These are phyloP conservation scores for Paratinospora sagittata DNA, from an alignment of 164 flowering plant species.

Conservation along the genomic window DNA sequence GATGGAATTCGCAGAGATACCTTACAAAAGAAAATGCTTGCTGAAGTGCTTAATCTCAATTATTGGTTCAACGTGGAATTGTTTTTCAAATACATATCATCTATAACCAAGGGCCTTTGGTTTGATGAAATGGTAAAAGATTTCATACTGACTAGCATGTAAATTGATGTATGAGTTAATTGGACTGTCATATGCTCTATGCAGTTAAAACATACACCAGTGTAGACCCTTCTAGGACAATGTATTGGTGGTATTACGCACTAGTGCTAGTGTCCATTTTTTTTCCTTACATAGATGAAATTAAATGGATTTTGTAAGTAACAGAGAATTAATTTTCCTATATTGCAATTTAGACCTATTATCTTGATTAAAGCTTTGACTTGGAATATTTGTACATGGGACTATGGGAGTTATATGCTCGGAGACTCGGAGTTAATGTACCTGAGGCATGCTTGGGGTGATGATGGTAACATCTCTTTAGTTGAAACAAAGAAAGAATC, in stretches of 20 bases:
- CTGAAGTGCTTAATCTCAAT: background rate
- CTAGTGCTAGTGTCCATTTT: background rate
- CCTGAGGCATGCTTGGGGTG: too few relatives aligned
- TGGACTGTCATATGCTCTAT: background rate
- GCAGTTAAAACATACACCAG: background rate
- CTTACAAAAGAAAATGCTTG: background rate
- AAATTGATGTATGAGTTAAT: background rate
- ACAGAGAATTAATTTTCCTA: too few relatives aligned
- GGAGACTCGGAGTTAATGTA: too few relatives aligned
- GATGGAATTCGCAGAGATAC: background rate
- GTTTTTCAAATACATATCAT: background rate
- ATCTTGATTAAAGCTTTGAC: too few relatives aligned
- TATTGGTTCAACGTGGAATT: background rate
- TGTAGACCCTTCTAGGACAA: background rate
- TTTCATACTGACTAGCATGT: background rate
- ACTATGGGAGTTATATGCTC: too few relatives aligned
- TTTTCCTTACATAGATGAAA: background rate
- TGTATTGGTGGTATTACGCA: background rate
- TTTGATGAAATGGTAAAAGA: background rate
- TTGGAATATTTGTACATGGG: too few relatives aligned
- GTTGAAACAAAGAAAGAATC: too few relatives aligned
- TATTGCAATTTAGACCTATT: too few relatives aligned
- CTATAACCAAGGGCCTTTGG: background rate
- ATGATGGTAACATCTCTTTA: too few relatives aligned
- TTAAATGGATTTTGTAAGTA: background rate